Evolutionary conservation across 164 flowering plant genomes (phyloP), one percentile per base, ranked within the genome.

Genomic region (Stephania yunnanensis): DNA sequence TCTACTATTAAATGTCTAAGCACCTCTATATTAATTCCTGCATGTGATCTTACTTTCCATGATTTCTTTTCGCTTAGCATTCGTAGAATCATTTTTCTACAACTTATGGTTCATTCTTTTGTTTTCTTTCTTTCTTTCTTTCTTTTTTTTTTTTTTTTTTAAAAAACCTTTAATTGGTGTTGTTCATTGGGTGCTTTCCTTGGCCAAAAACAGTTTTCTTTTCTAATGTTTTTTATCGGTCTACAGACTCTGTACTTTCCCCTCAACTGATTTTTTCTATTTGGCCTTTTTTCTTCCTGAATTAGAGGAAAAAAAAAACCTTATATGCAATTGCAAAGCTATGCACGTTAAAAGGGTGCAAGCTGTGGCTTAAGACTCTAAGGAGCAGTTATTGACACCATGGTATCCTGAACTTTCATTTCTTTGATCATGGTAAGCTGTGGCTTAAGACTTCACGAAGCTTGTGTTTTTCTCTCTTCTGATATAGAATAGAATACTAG

Each of bases 321-420:
- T 72, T 75, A 61, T 15, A 30, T 75, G 66, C 68, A 36, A 36
- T 36, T 36, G 42, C 71, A 74, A 71, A 75, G 73, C 52, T 58
- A 55, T 25, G 53, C 53, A 58, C 69, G 45, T 72, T 75, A 64
- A 36, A 36, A 25, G 71, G 78, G 73, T 75, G 73, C 78, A 61
- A 63, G 69, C 44, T 36, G 55, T 65, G 58, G 55, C 69, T 36
- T 36, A 36, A 36, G 42, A 36, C 42, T 36, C 78, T 75, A 75
- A 75, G 46, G 44, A 75, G 69, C 68, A 55, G 22, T 75, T 70
- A 19, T 75, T 70, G 69, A 63, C 69, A 61, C 78, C 46, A 70
- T 45, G 78, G 73, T 70, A 75, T 70, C 58, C 69, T 46, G 42
- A 70, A 70, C 61, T 70, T 70, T 29, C 58, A 70, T 66, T 61